Conservation (phyloP, 805 yeast genomes). For the Scheffersomyces stipitis region DNA sequence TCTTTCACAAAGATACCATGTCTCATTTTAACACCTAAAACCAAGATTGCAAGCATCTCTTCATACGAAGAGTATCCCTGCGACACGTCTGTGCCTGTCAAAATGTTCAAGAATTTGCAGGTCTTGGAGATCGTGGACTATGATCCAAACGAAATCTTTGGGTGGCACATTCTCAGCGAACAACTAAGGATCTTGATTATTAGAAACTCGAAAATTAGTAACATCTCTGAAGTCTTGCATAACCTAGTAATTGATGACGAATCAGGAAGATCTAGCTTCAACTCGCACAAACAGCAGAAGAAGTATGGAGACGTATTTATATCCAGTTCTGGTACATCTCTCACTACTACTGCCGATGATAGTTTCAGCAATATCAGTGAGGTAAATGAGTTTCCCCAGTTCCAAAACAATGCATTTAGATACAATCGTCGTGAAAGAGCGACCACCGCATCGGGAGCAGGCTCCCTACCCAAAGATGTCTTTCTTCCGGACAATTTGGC, state of each 20-base stretch:
- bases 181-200: slow-evolving; percentile 55
- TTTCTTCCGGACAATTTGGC: slow-evolving; percentile 6
- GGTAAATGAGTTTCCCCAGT: slow-evolving; percentile 5
- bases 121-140: slow-evolving; percentile 60
- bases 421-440: slow-evolving; percentile 22
- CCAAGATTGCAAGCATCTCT: slow-evolving; percentile 54
- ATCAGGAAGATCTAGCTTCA: slow-evolving; percentile 36
- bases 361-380: slow-evolving; percentile 5
- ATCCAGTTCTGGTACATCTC: slow-evolving; percentile 1
- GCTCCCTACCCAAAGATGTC: slow-evolving; percentile 24
- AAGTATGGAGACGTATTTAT: slow-evolving; percentile 9
- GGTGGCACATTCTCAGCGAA: slow-evolving; percentile 61
- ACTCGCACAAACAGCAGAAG: slow-evolving; percentile 20
- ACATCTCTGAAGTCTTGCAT: slow-evolving; percentile 52
- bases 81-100: slow-evolving; percentile 67
- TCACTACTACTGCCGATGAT: slow-evolving; percentile 10
- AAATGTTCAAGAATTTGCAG: slow-evolving; percentile 58
- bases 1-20: slow-evolving; percentile 69
- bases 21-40: slow-evolving; percentile 57
- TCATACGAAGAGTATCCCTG: slow-evolving; percentile 72
- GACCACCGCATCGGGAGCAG: slow-evolving; percentile 21
- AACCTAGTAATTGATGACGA: slow-evolving; percentile 57
- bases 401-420: slow-evolving; percentile 22
- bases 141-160: slow-evolving; percentile 64
- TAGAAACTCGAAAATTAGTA: slow-evolving; percentile 49